Percentiles rank a stretch among this genome's conserved stretches.
Evolutionary conservation across 768 basidiomycete species (phyloP).

Genomic region (Mycena albidolilacea): DNA sequence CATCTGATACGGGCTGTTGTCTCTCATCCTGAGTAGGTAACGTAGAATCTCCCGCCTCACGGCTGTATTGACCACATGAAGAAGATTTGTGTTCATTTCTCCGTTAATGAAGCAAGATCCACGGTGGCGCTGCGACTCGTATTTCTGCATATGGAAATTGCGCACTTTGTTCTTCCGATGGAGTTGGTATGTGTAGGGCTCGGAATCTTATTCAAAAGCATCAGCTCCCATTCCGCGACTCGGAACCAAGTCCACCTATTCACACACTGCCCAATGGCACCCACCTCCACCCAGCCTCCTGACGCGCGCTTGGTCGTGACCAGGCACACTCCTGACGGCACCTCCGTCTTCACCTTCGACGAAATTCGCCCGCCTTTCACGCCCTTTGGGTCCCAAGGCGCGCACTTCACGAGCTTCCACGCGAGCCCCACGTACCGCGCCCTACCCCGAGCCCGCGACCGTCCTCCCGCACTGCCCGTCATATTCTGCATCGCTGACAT

Average conservation of each 20-base stretch:
- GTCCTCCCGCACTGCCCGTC: slow-evolving; percentile 29
- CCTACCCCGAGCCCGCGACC: slow-evolving; percentile 21
- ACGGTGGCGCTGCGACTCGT: too few relatives aligned
- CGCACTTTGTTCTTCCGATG: too few relatives aligned
- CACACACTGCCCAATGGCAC: neutral
- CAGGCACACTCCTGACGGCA: slow-evolving; percentile 20
- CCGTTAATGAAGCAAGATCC: too few relatives aligned
- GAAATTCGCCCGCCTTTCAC: slow-evolving; percentile 13
- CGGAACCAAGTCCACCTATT: neutral
- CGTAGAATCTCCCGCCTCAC: too few relatives aligned
- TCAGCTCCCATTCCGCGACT: neutral
- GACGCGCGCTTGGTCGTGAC: slow-evolving; percentile 21
- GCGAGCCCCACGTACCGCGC: slow-evolving; percentile 24
- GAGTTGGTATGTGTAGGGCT: too few relatives aligned
- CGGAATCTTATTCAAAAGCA: too few relatives aligned
- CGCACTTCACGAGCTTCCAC: slow-evolving; percentile 25
- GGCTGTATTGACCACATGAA: too few relatives aligned
- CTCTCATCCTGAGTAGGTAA: too few relatives aligned
- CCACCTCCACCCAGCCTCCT: slow-evolving; percentile 16
- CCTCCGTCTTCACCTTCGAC: slow-evolving; percentile 27
- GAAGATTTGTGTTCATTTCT: too few relatives aligned
- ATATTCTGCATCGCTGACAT: slow-evolving; percentile 28
- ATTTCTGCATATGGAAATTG: too few relatives aligned
- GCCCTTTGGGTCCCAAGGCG: slow-evolving; percentile 12
- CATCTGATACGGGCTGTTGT: too few relatives aligned